Evolutionary conservation across 2,329 filamentous ascomycete species (phyloP).

Genomic region (Chalaropsis ovoidea): DNA sequence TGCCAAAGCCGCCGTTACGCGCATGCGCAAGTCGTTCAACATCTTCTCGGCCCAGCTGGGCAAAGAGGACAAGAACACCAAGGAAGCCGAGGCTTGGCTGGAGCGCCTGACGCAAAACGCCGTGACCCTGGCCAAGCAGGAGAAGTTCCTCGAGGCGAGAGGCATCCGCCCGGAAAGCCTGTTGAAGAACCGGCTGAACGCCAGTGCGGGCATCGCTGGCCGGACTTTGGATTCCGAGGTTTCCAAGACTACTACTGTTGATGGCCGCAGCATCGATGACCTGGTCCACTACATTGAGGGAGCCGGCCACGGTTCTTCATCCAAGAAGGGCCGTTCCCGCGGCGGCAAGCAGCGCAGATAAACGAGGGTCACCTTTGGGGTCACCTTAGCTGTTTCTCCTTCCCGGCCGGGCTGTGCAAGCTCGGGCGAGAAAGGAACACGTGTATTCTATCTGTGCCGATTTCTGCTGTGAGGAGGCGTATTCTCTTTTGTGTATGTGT

Average conservation of each 20-base stretch:
- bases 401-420: background rate
- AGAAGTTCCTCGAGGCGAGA: conserved; percentile 71
- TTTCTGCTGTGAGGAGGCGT: background rate
- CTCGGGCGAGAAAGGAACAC: background rate
- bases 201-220: conserved; percentile 26
- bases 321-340: conserved; percentile 33
- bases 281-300: conserved; percentile 92
- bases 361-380: background rate
- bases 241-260: conserved; percentile 37
- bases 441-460: background rate
- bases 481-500: background rate
- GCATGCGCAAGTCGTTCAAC: conserved; percentile 94
- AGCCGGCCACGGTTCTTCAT: conserved; percentile 39
- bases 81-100: conserved; percentile 93
- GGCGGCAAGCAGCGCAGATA: conserved; percentile 42
- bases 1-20: conserved; percentile 77
- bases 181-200: conserved; percentile 35
- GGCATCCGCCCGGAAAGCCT: conserved; percentile 57
- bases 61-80: conserved; percentile 88
- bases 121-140: conserved; percentile 86
- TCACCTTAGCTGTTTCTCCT: background rate
- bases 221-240: conserved; percentile 28
- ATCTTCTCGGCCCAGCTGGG: conserved; percentile 86
- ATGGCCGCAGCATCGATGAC: conserved; percentile 83
- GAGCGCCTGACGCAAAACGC: conserved; percentile 94